Evolutionary conservation across 305 asterid species (phyloP).

Genomic region (Fraxinus sp.): DNA sequence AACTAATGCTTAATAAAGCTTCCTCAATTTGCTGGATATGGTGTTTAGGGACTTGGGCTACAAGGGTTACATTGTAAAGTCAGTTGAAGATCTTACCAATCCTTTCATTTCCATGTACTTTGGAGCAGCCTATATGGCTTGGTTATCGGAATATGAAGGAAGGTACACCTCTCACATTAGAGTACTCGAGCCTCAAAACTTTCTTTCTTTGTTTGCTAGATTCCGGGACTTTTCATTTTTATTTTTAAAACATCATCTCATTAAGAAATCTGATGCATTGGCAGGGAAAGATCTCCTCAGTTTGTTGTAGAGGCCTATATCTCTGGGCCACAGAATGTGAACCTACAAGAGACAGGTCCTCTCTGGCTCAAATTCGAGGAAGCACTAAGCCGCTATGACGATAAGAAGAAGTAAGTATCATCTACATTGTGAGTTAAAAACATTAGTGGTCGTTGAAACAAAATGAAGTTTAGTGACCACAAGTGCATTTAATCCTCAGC

Average conservation of each 20-base stretch:
- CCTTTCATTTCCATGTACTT: conserved; percentile 92
- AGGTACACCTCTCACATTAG: conserved; percentile 38
- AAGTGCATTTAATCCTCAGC: not conserved
- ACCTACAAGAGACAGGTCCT: conserved; percentile 63
- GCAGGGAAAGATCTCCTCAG: conserved; percentile 71
- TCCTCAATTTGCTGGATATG: conserved; percentile 26
- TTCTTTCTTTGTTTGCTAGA: not conserved
- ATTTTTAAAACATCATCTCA: not conserved
- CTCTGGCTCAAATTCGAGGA: conserved; percentile 65
- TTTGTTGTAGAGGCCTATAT: conserved; percentile 83
- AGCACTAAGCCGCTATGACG: conserved; percentile 54
- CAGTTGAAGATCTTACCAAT: conserved; percentile 80
- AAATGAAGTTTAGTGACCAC: not conserved
- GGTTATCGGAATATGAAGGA: conserved; percentile 87
- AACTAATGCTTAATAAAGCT: not conserved
- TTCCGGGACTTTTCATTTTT: not conserved
- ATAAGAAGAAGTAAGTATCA: conserved; percentile 41
- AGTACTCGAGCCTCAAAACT: not conserved
- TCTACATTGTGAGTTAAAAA: not conserved
- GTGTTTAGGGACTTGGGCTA: conserved; percentile 59
- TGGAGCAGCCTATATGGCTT: conserved; percentile 82
- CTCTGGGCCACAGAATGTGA: conserved; percentile 82
- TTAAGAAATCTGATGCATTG: not conserved
- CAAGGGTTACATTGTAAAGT: conserved; percentile 59
- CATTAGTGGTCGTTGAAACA: not conserved